Percentiles rank a stretch among this genome's conserved stretches.
These are phyloP conservation scores for Fusarium sp. DNA, from an alignment of 2,329 filamentous ascomycete species.

Conservation along the genomic window DNA sequence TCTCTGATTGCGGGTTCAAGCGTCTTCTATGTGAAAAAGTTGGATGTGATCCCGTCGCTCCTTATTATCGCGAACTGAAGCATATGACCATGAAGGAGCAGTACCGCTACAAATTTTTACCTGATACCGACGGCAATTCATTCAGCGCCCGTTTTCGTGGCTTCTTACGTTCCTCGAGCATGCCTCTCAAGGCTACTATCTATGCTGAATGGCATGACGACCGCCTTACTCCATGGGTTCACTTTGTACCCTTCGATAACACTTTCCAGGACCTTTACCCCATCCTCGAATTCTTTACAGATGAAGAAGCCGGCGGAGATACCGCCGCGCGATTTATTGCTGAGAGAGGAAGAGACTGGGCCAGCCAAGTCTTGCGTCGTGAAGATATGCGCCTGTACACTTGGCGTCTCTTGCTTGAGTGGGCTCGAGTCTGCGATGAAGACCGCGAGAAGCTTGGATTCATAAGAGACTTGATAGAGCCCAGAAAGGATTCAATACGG, in stretches of 20 bases:
- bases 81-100: slow-evolving; percentile 58
- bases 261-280: slow-evolving; percentile 73
- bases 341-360: slow-evolving; percentile 68
- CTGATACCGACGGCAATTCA: slow-evolving; percentile 77
- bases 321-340: slow-evolving; percentile 69
- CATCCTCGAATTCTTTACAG: slow-evolving; percentile 73
- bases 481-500: slow-evolving; percentile 29
- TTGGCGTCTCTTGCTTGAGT: slow-evolving; percentile 69
- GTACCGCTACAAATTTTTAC: slow-evolving; percentile 71
- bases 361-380: slow-evolving; percentile 67
- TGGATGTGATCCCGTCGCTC: slow-evolving; percentile 54
- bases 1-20: slow-evolving; percentile 58
- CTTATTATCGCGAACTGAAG: slow-evolving; percentile 48
- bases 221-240: slow-evolving; percentile 74
- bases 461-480: slow-evolving; percentile 53
- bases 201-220: slow-evolving; percentile 82
- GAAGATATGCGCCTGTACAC: slow-evolving; percentile 76
- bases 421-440: slow-evolving; percentile 61
- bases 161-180: slow-evolving; percentile 70
- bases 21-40: slow-evolving; percentile 51
- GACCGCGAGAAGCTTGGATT: slow-evolving; percentile 56
- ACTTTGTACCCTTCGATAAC: slow-evolving; percentile 79
- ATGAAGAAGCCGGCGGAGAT: slow-evolving; percentile 59
- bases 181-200: slow-evolving; percentile 77
- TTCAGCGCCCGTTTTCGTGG: slow-evolving; percentile 71